Percentiles rank a stretch among this genome's conserved stretches.
These are phyloP conservation scores for Gloeopeniophorella convolvens DNA, from an alignment of 768 basidiomycete species.

Conservation along the genomic window DNA sequence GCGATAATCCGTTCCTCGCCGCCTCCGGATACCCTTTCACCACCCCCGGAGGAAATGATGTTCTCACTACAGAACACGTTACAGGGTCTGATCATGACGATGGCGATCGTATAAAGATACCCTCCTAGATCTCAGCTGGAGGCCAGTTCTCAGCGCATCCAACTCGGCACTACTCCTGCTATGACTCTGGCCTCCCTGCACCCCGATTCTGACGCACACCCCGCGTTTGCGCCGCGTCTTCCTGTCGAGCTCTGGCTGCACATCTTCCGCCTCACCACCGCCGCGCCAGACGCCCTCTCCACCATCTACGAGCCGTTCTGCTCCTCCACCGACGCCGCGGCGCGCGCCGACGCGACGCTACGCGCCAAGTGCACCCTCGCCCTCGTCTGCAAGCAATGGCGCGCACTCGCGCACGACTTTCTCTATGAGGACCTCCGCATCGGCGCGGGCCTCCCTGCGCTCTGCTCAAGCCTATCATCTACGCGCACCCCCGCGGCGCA, in stretches of 20 bases:
- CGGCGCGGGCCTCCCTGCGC: conserved; percentile 7
- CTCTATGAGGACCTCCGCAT: conserved; percentile 20
- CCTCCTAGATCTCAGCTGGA: too few species aligned
- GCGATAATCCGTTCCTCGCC: too few species aligned
- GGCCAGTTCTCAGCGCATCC: too few species aligned
- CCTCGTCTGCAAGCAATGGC: conserved; percentile 18
- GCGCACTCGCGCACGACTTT: conserved; percentile 5
- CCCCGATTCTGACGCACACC: too few species aligned
- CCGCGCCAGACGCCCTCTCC: background rate
- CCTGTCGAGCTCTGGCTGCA: conserved; percentile 19
- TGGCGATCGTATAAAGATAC: too few species aligned
- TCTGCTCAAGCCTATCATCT: background rate
- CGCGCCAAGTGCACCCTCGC: conserved; percentile 8
- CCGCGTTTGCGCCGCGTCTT: background rate
- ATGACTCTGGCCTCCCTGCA: too few species aligned
- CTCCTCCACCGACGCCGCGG: background rate
- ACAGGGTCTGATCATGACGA: too few species aligned
- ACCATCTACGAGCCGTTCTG: conserved; percentile 9
- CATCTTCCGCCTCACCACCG: conserved; percentile 18
- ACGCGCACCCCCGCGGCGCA: background rate
- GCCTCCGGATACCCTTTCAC: too few species aligned
- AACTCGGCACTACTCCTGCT: too few species aligned
- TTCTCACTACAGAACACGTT: too few species aligned
- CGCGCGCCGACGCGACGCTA: background rate
- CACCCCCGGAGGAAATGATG: too few species aligned